Evolutionary conservation across 495 filamentous ascomycete genomes (phyloP), one percentile per base, ranked within the genome.

Genomic region (Podospora bellae-mahoneyi): DNA sequence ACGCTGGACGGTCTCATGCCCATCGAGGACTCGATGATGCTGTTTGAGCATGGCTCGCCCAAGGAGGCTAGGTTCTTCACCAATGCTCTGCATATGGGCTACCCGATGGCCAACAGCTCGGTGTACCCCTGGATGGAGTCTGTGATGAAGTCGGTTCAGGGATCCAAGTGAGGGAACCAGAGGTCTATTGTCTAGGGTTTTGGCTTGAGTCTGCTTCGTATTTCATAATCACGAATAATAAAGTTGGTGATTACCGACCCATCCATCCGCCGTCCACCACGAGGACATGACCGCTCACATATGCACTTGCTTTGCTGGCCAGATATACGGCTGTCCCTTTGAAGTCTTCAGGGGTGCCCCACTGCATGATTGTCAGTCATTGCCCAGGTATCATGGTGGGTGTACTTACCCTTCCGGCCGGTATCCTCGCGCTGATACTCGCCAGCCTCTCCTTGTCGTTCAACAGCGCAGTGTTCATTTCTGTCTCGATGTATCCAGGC

Each of bases 221-320:
- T 6, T 10, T 18, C 39, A 48, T 48, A 1, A 18, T 48, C 39
- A 48, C 13, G 39, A 10, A 18, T 48, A 18, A 10, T 18, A 48
- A 48, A 5, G 39, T 18, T 48, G 39, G 13, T 48, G 10, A 71
- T 78, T 81, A 96, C 82, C 92, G 82, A 7, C 92, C 92, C 93
- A 97, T 96, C 92, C 93, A 96, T 48, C 94, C 93, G 28, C 94
- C 94, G 81, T 97, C 93, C 58, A 97, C 91, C 5, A 90, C 88
- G 67, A 97, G 68, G 0, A 91, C 81, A 73, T 94, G 91, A 0
- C 93, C 94, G 65, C 84, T 91, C 13, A 97, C 90, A 82, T 97
- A 97, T 30, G 78, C 84, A 72, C 91, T 92, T 39, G 90, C 91
- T 74, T 78, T 83, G 77, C 89, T 89, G 16, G 92, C 92, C 66